Evolutionary conservation across 2,329 filamentous ascomycete genomes (phyloP).

Genomic region (Fusarium pseudoanthophilum): DNA sequence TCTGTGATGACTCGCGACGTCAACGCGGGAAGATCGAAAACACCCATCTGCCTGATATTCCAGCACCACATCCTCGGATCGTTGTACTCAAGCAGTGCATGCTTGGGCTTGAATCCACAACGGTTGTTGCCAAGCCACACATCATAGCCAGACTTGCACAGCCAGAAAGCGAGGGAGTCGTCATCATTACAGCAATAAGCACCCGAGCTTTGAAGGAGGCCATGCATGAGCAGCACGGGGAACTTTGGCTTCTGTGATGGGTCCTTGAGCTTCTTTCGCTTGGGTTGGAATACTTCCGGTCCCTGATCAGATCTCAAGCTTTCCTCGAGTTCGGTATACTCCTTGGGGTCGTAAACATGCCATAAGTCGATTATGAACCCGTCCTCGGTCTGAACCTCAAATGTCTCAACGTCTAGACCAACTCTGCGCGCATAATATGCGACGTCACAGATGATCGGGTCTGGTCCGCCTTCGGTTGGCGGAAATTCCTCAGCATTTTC

Average conservation of each 20-base stretch:
- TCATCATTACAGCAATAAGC: constrained; percentile 93
- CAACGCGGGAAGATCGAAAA: constrained; percentile 86
- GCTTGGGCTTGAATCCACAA: constrained; percentile 84
- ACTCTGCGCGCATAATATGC: constrained; percentile 88
- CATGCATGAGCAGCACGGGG: constrained; percentile 87
- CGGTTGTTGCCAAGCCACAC: constrained; percentile 97
- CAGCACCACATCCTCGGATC: constrained; percentile 97
- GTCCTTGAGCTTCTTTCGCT: constrained; percentile 51
- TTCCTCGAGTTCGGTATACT: constrained; percentile 67
- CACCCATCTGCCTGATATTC: constrained; percentile 95
- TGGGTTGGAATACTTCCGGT: constrained; percentile 69
- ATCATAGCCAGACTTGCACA: constrained; percentile 92
- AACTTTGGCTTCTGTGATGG: constrained; percentile 67
- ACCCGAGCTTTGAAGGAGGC: constrained; percentile 86
- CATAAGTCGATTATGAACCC: constrained; percentile 90
- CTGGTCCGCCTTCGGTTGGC: constrained; percentile 82
- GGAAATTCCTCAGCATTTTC: constrained; percentile 67
- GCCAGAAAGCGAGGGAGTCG: constrained; percentile 87
- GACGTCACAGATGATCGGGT: constrained; percentile 81
- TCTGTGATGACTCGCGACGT: constrained; percentile 81
- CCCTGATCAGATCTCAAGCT: constrained; percentile 63
- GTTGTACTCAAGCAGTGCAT: constrained; percentile 73
- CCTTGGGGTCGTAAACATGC: constrained; percentile 87
- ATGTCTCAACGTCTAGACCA: constrained; percentile 84
- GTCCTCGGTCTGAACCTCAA: constrained; percentile 90